These are phyloP conservation scores for Cladosporium sp. DNA, from an alignment of 2,329 filamentous ascomycete species.

Conservation along the genomic window DNA sequence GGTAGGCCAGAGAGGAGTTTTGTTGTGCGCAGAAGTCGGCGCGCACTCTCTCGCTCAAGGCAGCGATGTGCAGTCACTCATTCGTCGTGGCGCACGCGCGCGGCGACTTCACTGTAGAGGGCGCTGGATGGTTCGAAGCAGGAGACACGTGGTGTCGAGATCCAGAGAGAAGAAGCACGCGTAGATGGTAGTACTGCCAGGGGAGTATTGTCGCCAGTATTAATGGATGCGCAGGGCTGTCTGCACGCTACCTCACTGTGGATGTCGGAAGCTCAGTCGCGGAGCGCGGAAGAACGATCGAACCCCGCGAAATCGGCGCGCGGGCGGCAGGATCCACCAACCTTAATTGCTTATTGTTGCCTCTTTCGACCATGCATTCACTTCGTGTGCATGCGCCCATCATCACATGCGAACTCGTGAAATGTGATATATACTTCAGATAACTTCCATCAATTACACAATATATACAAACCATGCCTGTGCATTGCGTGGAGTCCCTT, in stretches of 20 bases:
- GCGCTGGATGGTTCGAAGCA: too few relatives aligned
- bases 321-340: neutral
- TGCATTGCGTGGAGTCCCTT: neutral
- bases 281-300: conserved; percentile 1
- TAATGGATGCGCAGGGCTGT: neutral
- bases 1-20: neutral
- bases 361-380: neutral
- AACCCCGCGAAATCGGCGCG: neutral
- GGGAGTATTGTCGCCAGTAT: neutral
- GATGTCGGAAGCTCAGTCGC: neutral
- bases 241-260: neutral
- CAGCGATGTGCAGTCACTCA: neutral
- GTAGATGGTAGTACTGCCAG: neutral
- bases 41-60: conserved; percentile 1
- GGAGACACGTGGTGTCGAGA: too few relatives aligned
- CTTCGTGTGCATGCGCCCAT: neutral
- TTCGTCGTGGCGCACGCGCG: neutral
- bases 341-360: neutral
- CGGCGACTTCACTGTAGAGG: neutral
- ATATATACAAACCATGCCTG: conserved; percentile 1
- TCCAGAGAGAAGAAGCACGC: too few relatives aligned
- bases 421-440: neutral
- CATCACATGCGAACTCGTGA: neutral
- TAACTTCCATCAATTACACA: conserved; percentile 8
- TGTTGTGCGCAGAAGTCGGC: neutral